Conservation (phyloP, 768 basidiomycete genomes). For the Tulasnella calospora region DNA sequence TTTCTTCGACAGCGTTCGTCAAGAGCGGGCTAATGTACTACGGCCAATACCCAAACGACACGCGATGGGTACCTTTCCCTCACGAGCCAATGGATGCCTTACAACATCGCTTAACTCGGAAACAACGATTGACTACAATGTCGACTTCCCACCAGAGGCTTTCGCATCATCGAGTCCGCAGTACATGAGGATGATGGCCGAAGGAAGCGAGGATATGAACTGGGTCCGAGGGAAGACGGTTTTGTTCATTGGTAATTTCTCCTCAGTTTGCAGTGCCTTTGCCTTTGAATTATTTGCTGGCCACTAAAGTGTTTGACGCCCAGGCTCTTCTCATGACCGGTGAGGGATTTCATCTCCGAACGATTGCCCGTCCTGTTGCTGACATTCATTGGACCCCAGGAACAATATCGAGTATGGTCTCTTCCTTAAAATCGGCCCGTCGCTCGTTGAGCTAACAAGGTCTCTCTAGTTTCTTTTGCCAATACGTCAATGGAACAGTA, state of each 20-base stretch:
- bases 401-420: conserved; percentile 9
- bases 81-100: conserved; percentile 16
- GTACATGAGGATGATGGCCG: conserved; percentile 16
- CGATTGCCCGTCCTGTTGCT: neutral
- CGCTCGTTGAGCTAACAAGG: neutral
- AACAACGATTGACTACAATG: neutral
- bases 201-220: neutral
- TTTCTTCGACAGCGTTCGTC: conserved; percentile 5
- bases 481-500: conserved; percentile 5
- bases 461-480: neutral
- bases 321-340: conserved; percentile 18
- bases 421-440: neutral
- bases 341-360: neutral
- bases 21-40: conserved; percentile 12
- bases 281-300: neutral
- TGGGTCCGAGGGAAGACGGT: conserved; percentile 2
- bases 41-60: conserved; percentile 12
- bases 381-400: neutral
- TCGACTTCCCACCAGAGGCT: neutral
- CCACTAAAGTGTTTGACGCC: neutral
- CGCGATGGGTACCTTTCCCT: conserved; percentile 15
- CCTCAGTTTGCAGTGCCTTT: too few relatives aligned
- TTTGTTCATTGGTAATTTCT: neutral
- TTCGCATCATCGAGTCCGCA: conserved; percentile 1
- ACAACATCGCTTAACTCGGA: conserved; percentile 3